A percentile compares a stretch with the other conserved stretches of the same genome.
Evolutionary conservation across 208 protist genomes (phyloP).

Genomic region (Trypanosoma boissoni): DNA sequence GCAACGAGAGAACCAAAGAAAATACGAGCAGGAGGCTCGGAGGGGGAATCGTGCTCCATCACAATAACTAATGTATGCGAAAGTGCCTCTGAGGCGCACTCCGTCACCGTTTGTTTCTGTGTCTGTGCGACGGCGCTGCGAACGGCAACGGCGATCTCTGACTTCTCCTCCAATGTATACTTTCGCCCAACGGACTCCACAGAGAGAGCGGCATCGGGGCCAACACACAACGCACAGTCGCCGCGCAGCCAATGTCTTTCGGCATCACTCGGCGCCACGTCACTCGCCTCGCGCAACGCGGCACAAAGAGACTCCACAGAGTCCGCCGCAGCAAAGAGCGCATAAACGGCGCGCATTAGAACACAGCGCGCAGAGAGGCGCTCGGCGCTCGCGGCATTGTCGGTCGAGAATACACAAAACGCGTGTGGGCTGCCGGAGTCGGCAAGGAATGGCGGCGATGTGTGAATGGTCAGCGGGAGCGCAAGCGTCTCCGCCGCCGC

Average conservation of each 20-base stretch:
- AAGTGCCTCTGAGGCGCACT: no score
- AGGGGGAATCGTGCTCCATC: background rate
- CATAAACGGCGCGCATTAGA: slow-evolving; percentile 21
- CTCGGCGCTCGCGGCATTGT: slow-evolving; percentile 1
- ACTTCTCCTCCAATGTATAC: no score
- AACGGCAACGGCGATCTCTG: no score
- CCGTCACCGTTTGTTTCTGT: no score
- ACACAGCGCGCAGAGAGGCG: slow-evolving; percentile 16
- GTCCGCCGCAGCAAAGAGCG: slow-evolving; percentile 41
- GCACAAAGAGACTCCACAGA: slow-evolving; percentile 46
- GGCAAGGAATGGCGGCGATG: slow-evolving; percentile 14
- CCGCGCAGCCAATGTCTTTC: slow-evolving; percentile 27
- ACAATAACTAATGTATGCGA: no score
- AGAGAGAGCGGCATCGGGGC: slow-evolving; percentile 42
- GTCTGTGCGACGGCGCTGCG: no score
- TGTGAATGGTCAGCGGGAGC: slow-evolving; percentile 37
- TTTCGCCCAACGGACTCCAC: no score
- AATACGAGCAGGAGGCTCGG: no score
- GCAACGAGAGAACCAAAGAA: background rate
- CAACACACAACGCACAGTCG: slow-evolving; percentile 43
- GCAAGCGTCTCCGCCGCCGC: slow-evolving; percentile 37
- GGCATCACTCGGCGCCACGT: slow-evolving; percentile 36
- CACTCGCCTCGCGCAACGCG: no score
- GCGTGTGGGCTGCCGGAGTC: background rate
- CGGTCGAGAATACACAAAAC: slow-evolving; percentile 24